These are phyloP conservation scores for Rhodotorula sp. DNA, from an alignment of 1,284 basidiomycete genomes.

Conservation along the genomic window DNA sequence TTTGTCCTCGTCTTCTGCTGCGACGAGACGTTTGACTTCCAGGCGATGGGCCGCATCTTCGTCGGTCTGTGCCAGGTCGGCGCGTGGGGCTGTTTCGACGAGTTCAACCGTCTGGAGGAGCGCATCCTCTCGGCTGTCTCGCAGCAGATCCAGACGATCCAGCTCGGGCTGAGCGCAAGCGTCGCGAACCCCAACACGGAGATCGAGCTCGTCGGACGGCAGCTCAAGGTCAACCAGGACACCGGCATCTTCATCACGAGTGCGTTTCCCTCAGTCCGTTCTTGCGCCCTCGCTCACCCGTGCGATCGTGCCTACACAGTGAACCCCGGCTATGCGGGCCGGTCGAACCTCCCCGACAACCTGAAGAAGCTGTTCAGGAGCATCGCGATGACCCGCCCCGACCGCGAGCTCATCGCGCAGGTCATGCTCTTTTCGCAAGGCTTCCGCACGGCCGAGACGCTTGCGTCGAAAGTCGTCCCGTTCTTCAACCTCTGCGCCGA, in stretches of 20 bases:
- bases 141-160: slow-evolving; percentile 98
- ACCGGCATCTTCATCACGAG: slow-evolving; percentile 64
- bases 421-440: slow-evolving; percentile 99
- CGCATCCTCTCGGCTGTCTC: slow-evolving; percentile 97
- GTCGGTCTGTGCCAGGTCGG: slow-evolving; percentile 98
- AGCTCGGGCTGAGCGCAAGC: slow-evolving; percentile 83
- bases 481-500: slow-evolving; percentile 99
- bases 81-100: slow-evolving; percentile 97
- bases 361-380: slow-evolving; percentile 90
- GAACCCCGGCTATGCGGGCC: slow-evolving; percentile 92
- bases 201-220: slow-evolving; percentile 96
- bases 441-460: slow-evolving; percentile 92
- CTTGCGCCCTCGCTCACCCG: neutral
- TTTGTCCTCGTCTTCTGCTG: slow-evolving; percentile 99
- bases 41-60: slow-evolving; percentile 99
- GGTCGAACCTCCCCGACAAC: slow-evolving; percentile 95
- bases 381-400: slow-evolving; percentile 99
- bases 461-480: slow-evolving; percentile 96
- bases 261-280: neutral
- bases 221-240: slow-evolving; percentile 85
- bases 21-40: slow-evolving; percentile 99
- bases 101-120: slow-evolving; percentile 89
- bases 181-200: slow-evolving; percentile 80
- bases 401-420: slow-evolving; percentile 97
- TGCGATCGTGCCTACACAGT: slow-evolving; percentile 63